These are phyloP conservation scores for Mrakia hoshinonis DNA, from an alignment of 768 basidiomycete genomes.

Conservation along the genomic window DNA sequence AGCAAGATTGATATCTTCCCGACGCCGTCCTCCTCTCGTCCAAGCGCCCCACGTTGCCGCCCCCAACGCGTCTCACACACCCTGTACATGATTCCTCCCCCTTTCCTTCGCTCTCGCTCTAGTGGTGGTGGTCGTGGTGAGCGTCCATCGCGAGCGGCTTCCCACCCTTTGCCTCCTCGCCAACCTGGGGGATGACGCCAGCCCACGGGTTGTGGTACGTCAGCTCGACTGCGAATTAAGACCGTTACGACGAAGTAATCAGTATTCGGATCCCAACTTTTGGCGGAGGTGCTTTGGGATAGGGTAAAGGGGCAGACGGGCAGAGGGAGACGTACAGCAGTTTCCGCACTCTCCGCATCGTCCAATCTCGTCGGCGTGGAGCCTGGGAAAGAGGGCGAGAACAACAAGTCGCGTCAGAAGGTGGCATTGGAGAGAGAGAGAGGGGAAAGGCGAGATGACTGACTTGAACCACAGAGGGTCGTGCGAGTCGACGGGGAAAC, in stretches of 20 bases:
- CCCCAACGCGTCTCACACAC: not conserved
- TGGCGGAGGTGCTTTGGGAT: too few species aligned
- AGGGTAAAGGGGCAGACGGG: not conserved
- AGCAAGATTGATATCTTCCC: too few species aligned
- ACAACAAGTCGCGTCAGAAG: not conserved
- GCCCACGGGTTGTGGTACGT: slow-evolving; percentile 30
- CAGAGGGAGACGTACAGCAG: slow-evolving; percentile 1
- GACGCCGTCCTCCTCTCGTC: too few species aligned
- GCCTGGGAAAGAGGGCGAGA: not conserved
- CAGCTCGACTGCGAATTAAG: slow-evolving; percentile 23
- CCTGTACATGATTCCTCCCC: not conserved
- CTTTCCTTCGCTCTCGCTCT: not conserved
- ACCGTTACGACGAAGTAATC: not conserved
- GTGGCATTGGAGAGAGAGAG: too few species aligned
- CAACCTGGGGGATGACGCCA: slow-evolving; percentile 25
- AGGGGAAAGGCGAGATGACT: not conserved
- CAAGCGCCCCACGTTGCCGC: too few species aligned
- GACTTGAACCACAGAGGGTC: slow-evolving; percentile 73
- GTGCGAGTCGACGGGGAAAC: slow-evolving; percentile 88
- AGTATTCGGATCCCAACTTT: not conserved
- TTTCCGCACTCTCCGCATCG: slow-evolving; percentile 14
- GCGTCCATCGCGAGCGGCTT: slow-evolving; percentile 7
- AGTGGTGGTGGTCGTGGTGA: slow-evolving; percentile 17
- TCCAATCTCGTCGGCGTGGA: not conserved
- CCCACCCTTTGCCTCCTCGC: slow-evolving; percentile 14